Percentiles rank a stretch among this genome's conserved stretches.
phyloP scores from a whole-genome alignment of 495 filamentous ascomycete genomes.

The Tetracladium setigerum region DNA sequence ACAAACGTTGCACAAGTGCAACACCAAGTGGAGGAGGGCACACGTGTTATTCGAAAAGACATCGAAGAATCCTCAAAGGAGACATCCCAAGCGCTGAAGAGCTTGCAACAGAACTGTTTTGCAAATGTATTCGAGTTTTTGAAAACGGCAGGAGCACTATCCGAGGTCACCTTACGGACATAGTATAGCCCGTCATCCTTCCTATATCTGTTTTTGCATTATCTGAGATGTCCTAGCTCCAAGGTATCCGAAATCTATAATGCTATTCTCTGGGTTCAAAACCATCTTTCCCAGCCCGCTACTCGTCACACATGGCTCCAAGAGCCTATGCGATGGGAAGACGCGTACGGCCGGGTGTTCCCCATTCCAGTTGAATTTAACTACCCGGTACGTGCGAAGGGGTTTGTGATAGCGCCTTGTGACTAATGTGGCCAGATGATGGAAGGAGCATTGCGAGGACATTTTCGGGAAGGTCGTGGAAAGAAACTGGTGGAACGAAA shows the following conservation, averaged over 20 bases:
- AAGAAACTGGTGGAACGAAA: background rate
- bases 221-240: background rate
- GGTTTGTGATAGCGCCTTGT: too few relatives aligned
- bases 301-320: slow-evolving; percentile 6
- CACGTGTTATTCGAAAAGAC: background rate
- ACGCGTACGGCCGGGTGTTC: background rate
- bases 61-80: background rate
- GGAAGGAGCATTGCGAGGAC: background rate
- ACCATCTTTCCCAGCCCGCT: background rate
- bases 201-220: too few relatives aligned
- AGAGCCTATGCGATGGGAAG: slow-evolving; percentile 4
- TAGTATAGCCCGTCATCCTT: too few relatives aligned
- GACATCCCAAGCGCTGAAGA: background rate
- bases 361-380: slow-evolving; percentile 6
- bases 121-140: too few relatives aligned
- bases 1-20: background rate
- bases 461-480: background rate
- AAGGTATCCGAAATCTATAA: slow-evolving; percentile 2
- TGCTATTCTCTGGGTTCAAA: background rate
- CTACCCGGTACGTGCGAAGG: too few relatives aligned
- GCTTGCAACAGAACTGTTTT: background rate
- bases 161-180: slow-evolving; percentile 1
- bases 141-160: background rate
- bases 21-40: background rate
- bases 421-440: too few relatives aligned